Evolutionary conservation across 306 rosid species (phyloP), one percentile per base, ranked within the genome.

Genomic region (Cyamopsis tetragonoloba): DNA sequence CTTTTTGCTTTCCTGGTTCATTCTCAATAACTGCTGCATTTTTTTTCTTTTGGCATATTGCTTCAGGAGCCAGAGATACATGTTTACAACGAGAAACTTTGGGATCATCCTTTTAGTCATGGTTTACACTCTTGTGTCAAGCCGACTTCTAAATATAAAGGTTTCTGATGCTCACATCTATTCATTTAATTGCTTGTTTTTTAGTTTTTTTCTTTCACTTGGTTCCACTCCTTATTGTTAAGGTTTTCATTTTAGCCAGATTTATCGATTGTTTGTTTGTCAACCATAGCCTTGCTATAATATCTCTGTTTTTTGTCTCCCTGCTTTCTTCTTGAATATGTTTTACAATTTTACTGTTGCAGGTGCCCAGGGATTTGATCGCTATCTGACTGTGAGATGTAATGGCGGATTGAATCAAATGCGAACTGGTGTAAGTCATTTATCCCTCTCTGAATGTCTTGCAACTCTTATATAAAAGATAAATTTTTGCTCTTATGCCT

Each of bases 351-450:
- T 39, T 74, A 50, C 49, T 49, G 7, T 71, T 27, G 67, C 83
- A 91, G 98, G 89, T 83, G 74, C 84, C 65, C 83, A 53, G 64
- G 80, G 28, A 44, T 82, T 77, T 63, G 87, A 83, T 14, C 95
- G 43, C 73, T 91, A 88, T 81, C 67, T 91, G 42, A 80, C 96
- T 24, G 98, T 91, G 71, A 87, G 76, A 80, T 83, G 95, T 80
- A 88, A 91, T 49, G 98, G 98, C 23, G 98, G 98, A 79, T 74
- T 91, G 24, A 91, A 91, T 79, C 98, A 91, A 77, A 88, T 91
- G 98, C 96, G 98, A 55, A 89, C 98, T 60, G 96, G 98, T 66
- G 98, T 91, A 86, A 80, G 96, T 80, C 53, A 22, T 47, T 64
- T 47, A 62, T 51, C 54, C 20, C 66, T 58, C 56, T 78, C 55